Evolutionary conservation across 73 alveolate species (phyloP), one percentile per base, ranked within the genome.

Genomic region (Halteria grandinella): DNA sequence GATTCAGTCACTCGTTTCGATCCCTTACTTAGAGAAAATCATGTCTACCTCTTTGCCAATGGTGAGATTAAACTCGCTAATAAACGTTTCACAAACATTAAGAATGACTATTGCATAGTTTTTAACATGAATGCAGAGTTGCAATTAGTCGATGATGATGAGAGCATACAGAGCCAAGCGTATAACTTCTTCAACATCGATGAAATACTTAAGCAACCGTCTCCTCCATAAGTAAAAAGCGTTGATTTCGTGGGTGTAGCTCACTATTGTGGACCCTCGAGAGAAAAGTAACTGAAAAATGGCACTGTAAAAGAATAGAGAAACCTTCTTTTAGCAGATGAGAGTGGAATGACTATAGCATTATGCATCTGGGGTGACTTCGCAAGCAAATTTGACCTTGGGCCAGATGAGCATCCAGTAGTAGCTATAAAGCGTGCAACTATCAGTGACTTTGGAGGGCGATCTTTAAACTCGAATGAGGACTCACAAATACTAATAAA

Each of bases 21-120:
- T 21, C 6, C 23, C 7, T 17, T 37, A 0, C 33, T 75, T 7
- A n/a, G 20, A 24, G 87, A 75, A 29, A 57, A 57, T 39, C 17
- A 20, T 7, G 87, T 75, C 1, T 75, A 75, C 40, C n/a, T 43
- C 0, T 39, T 75, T 24, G 23, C 73, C 0, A 79, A 84, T 24
- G 98, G 94, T 25, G 34, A 58, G 37, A 70, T 93, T 3, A 69
- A 92, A 33, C 33, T 49, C 3, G 48, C 92, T 12, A 93, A 93
- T 78, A 51, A 81, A 74, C 66, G 69, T 37, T 89, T 47, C 83
- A 71, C 91, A 18, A 39, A 81, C 0, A 71, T 81, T 50, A 69
- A 70, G 37, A 69, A 81, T 41, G 82, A 81, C 10, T 81, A 20
- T 47, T 57, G 77, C 18, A 12, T 81, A 0, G 29, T 43, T 12